A percentile compares a stretch with the other conserved stretches of the same genome.
Evolutionary conservation across 345 rosid genomes (phyloP).

Genomic region (Eucalyptus regnans): DNA sequence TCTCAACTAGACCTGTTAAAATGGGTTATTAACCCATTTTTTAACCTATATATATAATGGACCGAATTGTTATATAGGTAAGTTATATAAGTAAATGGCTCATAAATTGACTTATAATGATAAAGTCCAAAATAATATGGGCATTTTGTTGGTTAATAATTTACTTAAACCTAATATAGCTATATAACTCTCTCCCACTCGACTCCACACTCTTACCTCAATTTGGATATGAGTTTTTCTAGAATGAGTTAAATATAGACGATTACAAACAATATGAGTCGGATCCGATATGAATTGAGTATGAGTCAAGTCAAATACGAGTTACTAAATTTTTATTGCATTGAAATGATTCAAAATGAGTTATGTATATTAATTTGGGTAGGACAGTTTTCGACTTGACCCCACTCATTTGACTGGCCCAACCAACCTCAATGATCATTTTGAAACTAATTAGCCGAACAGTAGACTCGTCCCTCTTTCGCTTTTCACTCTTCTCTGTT

Average conservation of each 20-base stretch:
- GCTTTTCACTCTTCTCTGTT: not conserved
- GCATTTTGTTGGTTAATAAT: too few relatives aligned
- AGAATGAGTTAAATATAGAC: too few relatives aligned
- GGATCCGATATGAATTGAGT: too few relatives aligned
- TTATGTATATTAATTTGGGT: too few relatives aligned
- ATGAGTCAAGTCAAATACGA: too few relatives aligned
- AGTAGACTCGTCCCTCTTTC: not conserved
- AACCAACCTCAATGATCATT: not conserved
- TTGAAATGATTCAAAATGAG: not conserved
- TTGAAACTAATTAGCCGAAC: not conserved
- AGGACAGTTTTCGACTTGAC: fast-evolving
- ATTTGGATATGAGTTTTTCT: not conserved
- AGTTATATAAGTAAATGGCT: not conserved
- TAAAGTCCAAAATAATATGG: too few relatives aligned
- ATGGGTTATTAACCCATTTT: not conserved
- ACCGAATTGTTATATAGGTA: not conserved
- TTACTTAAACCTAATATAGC: not conserved
- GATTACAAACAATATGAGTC: fast-evolving
- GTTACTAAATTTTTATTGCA: too few relatives aligned
- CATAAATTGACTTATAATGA: too few relatives aligned
- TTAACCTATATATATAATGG: not conserved
- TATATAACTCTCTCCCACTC: too few relatives aligned
- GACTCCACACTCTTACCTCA: not conserved
- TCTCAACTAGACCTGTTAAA: not conserved
- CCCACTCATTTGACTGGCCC: not conserved